Base-by-base conservation (phyloP, 768 basidiomycete species). In the Russula earlei region DNA sequence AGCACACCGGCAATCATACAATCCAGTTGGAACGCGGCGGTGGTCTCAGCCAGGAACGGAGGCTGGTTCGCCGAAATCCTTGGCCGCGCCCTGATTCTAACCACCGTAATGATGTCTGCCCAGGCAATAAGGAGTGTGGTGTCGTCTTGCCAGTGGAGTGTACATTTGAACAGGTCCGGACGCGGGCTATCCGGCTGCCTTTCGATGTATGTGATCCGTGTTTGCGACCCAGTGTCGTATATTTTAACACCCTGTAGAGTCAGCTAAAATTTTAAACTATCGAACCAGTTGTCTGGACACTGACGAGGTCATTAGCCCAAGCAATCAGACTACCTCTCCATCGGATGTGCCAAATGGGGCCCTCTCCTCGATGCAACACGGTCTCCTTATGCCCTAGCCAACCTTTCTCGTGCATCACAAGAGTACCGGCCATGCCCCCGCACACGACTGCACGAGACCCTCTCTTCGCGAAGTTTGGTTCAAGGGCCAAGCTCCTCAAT, bases 351-450 rank as follows among this genome's bases (percentile, higher is more conserved):
- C 93, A 97, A 50, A 99, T 90, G 0, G 96, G 91, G 11, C 95
- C 96, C 70, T 98, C 96, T 4, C 86, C 88, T 34, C 74, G 75
- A 65, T 92, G 85, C 19, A 96, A 67, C 6, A 85, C 69, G 0
- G 85, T 89, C 67, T 95, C 93, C 65, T 90, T 96, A 64, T 96
- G 89, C 0, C 95, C 93, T 1, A 97, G 71, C 94, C 96, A 97
- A 6, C 93, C 90, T 67, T 96, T 97, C 74, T 97, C 95, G 60
- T 88, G 82, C 63, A 96, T 64, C n/a, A 89, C 74, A 25, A 99
- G 72, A 20, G 77, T 82, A 4, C 96, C 95, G 0, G 90, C 86
- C 77, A 95, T 78, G 9, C 96, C 96, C 20, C 95, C 96, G 53
- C 87, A 91, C 11, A 96, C 87, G 63, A 96, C 85, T 0, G 87